Conservation (phyloP, 495 filamentous ascomycete genomes). For the Xylaria longipes region DNA sequence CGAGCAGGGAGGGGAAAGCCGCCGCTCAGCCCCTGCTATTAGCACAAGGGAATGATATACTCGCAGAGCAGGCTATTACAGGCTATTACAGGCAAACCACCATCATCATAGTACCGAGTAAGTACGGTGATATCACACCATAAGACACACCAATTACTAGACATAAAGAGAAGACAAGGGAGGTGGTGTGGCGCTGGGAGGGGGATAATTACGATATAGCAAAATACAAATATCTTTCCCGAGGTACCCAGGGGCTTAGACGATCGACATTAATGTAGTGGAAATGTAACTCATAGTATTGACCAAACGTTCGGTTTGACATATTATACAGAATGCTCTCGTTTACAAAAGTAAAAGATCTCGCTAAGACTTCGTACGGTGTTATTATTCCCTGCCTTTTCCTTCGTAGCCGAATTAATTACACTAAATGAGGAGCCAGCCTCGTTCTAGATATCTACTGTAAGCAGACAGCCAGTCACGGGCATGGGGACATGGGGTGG, state of each 20-base stretch:
- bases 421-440: conserved; percentile 1
- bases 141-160: not conserved
- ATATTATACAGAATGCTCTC: not conserved
- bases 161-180: not conserved
- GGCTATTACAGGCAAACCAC: not conserved
- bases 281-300: not conserved
- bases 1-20: no score
- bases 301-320: not conserved
- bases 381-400: not conserved
- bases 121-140: not conserved
- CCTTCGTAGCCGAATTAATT: no score
- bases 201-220: not conserved
- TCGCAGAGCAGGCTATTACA: no score
- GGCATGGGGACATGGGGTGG: not conserved
- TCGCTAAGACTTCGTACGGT: not conserved
- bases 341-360: not conserved
- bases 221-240: not conserved
- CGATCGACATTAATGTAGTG: not conserved
- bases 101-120: not conserved
- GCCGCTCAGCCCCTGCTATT: no score
- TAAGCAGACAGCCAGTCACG: not conserved
- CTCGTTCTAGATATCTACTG: not conserved
- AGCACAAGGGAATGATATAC: no score
- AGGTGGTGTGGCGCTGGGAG: no score
- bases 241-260: not conserved